Percentiles rank a stretch among this genome's conserved stretches.
phyloP scores from a whole-genome alignment of 169 alveolate genomes.

The Cryptosporidium ubiquitum region DNA sequence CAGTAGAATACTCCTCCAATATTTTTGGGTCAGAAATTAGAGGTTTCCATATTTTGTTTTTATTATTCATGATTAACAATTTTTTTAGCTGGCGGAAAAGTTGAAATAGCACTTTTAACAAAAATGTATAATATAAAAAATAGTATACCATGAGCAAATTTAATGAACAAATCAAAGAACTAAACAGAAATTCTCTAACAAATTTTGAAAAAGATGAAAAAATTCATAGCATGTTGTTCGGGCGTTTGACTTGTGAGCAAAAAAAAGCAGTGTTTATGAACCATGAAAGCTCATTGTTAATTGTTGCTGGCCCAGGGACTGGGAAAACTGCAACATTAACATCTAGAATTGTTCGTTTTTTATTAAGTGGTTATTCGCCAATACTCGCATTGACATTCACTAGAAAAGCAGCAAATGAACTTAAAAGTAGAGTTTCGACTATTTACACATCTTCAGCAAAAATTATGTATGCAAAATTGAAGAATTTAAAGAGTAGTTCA shows the following conservation, averaged over 20 bases:
- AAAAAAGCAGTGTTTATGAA: slow-evolving; percentile 77
- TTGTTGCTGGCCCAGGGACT: slow-evolving; percentile 87
- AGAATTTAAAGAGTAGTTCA: background rate
- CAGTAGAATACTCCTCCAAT: background rate
- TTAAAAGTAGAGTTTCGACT: slow-evolving; percentile 75
- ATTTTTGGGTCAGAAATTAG: slow-evolving; percentile 27
- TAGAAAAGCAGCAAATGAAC: slow-evolving; percentile 78
- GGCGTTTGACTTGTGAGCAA: slow-evolving; percentile 82
- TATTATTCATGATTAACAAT: background rate
- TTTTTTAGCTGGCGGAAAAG: background rate
- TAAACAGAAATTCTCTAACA: background rate
- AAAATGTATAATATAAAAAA: background rate
- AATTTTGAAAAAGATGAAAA: background rate
- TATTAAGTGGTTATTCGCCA: slow-evolving; percentile 75
- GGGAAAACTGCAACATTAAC: slow-evolving; percentile 86
- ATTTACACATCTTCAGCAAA: slow-evolving; percentile 45
- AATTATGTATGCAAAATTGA: background rate
- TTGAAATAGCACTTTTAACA: background rate
- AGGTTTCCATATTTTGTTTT: slow-evolving; percentile 46
- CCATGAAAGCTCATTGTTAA: slow-evolving; percentile 77
- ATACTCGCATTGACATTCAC: slow-evolving; percentile 80
- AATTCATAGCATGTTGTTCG: slow-evolving; percentile 74
- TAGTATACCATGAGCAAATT: background rate
- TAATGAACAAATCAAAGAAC: background rate
- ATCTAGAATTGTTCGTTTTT: slow-evolving; percentile 81